phyloP scores from a whole-genome alignment of 2,329 filamentous ascomycete genomes.

The Pestalotiopsis sp. region DNA sequence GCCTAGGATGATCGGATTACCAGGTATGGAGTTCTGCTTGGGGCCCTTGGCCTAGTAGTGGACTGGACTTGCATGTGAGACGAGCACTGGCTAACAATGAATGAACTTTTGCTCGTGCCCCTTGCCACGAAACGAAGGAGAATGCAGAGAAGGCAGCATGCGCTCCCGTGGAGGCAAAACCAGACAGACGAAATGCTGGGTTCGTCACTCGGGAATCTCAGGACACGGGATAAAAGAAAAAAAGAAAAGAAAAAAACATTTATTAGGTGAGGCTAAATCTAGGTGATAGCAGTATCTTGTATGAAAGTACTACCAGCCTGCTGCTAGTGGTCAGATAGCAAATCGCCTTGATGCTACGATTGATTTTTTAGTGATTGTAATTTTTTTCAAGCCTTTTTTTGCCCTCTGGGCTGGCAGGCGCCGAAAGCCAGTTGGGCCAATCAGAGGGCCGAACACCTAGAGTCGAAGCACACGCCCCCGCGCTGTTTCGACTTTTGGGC shows the following conservation, averaged over 20 bases:
- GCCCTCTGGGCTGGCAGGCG: background rate
- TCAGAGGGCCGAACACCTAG: background rate
- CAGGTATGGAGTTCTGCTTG: background rate
- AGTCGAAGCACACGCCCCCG: background rate
- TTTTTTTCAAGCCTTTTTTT: background rate
- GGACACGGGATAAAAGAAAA: too few relatives aligned
- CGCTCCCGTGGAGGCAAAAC: too few relatives aligned
- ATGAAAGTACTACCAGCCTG: background rate
- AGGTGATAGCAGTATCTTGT: too few relatives aligned
- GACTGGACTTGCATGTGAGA: background rate
- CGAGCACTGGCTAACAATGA: background rate
- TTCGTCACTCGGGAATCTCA: too few relatives aligned
- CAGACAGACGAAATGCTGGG: too few relatives aligned
- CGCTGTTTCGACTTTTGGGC: slow-evolving; percentile 1
- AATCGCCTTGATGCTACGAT: background rate
- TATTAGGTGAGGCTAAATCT: too few relatives aligned
- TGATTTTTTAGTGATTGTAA: background rate
- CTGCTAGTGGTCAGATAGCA: background rate
- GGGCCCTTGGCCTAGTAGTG: background rate
- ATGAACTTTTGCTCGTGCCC: background rate
- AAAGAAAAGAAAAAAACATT: too few relatives aligned
- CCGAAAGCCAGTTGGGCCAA: background rate
- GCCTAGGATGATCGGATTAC: background rate
- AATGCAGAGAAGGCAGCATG: background rate
- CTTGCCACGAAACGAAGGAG: background rate